phyloP scores from a whole-genome alignment of 768 basidiomycete species.

The Sporobolomyces pararoseus region DNA sequence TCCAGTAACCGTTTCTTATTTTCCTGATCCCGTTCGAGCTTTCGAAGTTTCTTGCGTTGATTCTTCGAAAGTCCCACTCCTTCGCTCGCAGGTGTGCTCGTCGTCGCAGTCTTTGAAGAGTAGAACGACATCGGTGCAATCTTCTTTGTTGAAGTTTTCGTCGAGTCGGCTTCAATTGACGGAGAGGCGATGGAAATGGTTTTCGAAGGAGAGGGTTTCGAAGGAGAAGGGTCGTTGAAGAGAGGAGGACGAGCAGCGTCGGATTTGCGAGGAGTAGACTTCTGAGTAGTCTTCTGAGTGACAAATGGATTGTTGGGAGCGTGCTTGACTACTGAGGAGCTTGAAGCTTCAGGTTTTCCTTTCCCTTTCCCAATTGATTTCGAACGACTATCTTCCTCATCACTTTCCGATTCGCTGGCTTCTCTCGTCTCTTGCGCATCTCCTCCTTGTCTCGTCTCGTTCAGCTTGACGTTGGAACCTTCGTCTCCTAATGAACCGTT shows the following conservation, averaged over 20 bases:
- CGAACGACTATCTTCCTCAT: conserved; percentile 35
- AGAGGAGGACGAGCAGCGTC: background rate
- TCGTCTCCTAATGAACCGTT: conserved; percentile 9
- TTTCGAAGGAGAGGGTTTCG: conserved; percentile 19
- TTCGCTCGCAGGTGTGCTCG: background rate
- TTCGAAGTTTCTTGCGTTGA: conserved; percentile 34
- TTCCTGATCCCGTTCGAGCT: conserved; percentile 2
- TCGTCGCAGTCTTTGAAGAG: background rate
- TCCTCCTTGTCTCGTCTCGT: background rate
- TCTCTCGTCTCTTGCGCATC: background rate
- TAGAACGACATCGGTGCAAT: conserved; percentile 16
- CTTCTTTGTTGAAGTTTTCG: background rate
- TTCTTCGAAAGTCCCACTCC: conserved; percentile 23
- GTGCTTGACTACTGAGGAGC: background rate
- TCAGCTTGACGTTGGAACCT: background rate
- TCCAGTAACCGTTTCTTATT: conserved; percentile 2
- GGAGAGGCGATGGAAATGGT: background rate
- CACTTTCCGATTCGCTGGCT: conserved; percentile 4
- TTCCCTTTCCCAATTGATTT: conserved; percentile 26
- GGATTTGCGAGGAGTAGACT: background rate
- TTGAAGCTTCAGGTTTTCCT: background rate
- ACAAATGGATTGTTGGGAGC: conserved; percentile 30
- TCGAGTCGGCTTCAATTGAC: background rate
- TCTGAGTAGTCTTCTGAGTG: background rate
- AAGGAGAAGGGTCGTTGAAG: conserved; percentile 26